phyloP scores from a whole-genome alignment of 2,329 filamentous ascomycete genomes.

The Pseudovirgaria hyperparasitica region DNA sequence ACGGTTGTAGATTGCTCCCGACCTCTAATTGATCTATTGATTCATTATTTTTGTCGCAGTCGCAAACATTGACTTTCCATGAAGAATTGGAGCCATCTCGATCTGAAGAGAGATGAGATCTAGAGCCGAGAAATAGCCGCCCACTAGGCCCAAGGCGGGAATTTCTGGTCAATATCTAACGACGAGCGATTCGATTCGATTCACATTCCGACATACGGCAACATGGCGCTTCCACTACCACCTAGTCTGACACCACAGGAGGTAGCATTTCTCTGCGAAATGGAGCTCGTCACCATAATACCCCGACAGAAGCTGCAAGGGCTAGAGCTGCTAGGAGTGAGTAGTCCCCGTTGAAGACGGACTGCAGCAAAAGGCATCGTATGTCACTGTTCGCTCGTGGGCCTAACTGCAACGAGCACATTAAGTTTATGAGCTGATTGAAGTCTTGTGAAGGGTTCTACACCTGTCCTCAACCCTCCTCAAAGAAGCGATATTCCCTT shows the following conservation, averaged over 20 bases:
- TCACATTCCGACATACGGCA: too few species aligned
- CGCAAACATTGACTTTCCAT: too few species aligned
- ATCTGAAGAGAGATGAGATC: too few species aligned
- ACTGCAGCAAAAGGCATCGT: constrained; percentile 3
- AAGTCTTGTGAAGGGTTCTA: constrained; percentile 50
- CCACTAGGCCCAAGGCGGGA: too few species aligned
- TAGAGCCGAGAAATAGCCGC: too few species aligned
- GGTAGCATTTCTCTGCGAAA: constrained; percentile 90
- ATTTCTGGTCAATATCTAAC: too few species aligned
- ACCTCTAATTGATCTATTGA: too few species aligned
- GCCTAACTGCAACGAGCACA: not conserved
- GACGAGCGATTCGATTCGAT: too few species aligned
- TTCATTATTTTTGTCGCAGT: too few species aligned
- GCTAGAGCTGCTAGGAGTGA: constrained; percentile 73
- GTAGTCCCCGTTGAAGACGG: constrained; percentile 27
- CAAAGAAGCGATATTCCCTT: constrained; percentile 69
- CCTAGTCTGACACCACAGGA: constrained; percentile 69
- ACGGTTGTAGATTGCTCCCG: too few species aligned
- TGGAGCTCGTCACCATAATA: constrained; percentile 88
- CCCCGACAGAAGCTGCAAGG: constrained; percentile 81
- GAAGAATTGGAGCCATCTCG: too few species aligned
- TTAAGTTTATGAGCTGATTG: not conserved
- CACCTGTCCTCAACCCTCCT: constrained; percentile 65
- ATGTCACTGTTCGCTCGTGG: constrained; percentile 3
- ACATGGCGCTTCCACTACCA: constrained; percentile 50